phyloP scores from a whole-genome alignment of 768 basidiomycete species.

The Rhodotorula graminis region DNA sequence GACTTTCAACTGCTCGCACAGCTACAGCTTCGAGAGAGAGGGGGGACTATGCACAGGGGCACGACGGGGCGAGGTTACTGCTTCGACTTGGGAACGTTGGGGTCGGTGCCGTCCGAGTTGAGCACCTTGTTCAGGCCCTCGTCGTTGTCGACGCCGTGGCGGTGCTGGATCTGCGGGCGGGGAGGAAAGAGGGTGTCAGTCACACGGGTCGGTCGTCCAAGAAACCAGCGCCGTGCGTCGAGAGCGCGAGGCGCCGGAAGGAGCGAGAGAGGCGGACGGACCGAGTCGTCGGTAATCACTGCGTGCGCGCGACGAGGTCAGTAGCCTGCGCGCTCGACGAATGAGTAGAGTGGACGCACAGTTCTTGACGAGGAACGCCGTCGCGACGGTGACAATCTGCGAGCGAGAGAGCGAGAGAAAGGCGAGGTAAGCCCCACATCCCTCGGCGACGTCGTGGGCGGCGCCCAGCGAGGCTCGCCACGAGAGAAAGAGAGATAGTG shows the following conservation, averaged over 20 bases:
- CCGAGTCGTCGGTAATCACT: background rate
- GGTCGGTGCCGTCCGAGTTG: background rate
- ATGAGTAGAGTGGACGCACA: background rate
- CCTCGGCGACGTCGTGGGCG: too few relatives aligned
- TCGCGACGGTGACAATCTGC: slow-evolving; percentile 2
- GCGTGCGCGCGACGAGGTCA: background rate
- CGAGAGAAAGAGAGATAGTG: background rate
- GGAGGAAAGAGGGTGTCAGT: background rate
- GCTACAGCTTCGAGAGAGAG: too few relatives aligned
- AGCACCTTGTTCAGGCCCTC: slow-evolving; percentile 5
- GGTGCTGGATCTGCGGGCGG: slow-evolving; percentile 4
- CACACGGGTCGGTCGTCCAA: too few relatives aligned
- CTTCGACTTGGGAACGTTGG: background rate
- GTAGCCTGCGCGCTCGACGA: background rate
- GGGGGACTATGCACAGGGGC: background rate
- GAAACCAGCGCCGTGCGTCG: too few relatives aligned
- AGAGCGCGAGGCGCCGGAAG: too few relatives aligned
- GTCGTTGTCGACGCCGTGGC: slow-evolving; percentile 11
- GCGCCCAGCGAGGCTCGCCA: background rate
- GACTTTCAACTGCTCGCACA: too few relatives aligned
- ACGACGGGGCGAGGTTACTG: background rate
- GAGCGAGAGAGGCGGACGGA: background rate
- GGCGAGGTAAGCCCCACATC: background rate
- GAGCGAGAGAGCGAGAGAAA: background rate
- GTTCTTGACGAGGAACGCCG: background rate